Evolutionary conservation across 2,329 filamentous ascomycete genomes (phyloP).

Genomic region (Stemphylium beticola): DNA sequence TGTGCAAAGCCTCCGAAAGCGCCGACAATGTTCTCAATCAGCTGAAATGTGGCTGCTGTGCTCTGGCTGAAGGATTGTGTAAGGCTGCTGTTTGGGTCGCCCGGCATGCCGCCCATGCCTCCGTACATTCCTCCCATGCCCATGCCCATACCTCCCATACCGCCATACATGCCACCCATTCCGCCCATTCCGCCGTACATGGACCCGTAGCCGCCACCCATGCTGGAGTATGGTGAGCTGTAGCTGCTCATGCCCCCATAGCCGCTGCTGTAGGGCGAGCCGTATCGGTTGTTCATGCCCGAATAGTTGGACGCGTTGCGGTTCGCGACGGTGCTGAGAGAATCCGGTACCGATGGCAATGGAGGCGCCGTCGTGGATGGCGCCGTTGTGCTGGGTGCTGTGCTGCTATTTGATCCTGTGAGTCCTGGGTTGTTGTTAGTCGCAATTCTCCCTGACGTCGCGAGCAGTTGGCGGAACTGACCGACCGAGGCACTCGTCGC

Average conservation of each 20-base stretch:
- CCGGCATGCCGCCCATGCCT: slow-evolving; percentile 53
- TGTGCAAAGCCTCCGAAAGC: slow-evolving; percentile 98
- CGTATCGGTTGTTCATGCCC: slow-evolving; percentile 61
- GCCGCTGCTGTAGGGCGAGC: slow-evolving; percentile 56
- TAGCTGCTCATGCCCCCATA: slow-evolving; percentile 61
- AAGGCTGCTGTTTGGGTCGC: slow-evolving; percentile 83
- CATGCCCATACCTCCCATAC: slow-evolving; percentile 45
- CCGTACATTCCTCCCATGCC: slow-evolving; percentile 56
- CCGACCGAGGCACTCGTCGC: slow-evolving; percentile 51
- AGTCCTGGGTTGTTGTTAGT: slow-evolving; percentile 41
- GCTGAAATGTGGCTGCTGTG: slow-evolving; percentile 96
- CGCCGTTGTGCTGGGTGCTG: slow-evolving; percentile 50
- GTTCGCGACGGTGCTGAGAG: slow-evolving; percentile 80
- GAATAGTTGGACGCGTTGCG: slow-evolving; percentile 88
- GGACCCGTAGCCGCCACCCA: slow-evolving; percentile 53
- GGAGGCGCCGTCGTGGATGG: slow-evolving; percentile 62
- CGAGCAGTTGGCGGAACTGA: slow-evolving; percentile 29
- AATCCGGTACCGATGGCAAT: slow-evolving; percentile 80
- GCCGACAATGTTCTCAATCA: slow-evolving; percentile 95
- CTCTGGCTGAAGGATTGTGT: slow-evolving; percentile 95
- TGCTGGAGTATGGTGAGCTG: slow-evolving; percentile 61
- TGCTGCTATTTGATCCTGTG: slow-evolving; percentile 44
- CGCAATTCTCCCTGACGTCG: slow-evolving; percentile 19
- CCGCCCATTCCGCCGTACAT: slow-evolving; percentile 51
- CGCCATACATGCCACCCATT: slow-evolving; percentile 46